Evolutionary conservation across 2,329 filamentous ascomycete genomes (phyloP).

Genomic region (Diaporthe sp.): DNA sequence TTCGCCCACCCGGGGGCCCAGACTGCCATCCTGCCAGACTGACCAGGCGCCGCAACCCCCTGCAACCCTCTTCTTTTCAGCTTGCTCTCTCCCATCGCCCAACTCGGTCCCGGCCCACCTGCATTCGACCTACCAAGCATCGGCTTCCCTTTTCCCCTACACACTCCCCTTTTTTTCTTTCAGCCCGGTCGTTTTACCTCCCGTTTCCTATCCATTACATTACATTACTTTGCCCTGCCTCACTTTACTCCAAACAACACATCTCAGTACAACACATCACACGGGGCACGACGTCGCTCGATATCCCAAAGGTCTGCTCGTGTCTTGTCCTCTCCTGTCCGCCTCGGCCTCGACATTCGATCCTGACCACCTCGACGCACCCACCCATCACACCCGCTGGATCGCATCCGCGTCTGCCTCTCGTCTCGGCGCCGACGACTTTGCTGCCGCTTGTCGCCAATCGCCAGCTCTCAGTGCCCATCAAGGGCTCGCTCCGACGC

Average conservation of each 20-base stretch:
- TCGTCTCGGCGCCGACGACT: slow-evolving; percentile 5
- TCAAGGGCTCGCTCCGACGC: slow-evolving; percentile 32
- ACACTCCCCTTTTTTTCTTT: slow-evolving; percentile 18
- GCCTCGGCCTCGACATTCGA: not conserved
- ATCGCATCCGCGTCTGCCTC: not conserved
- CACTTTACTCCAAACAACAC: not conserved
- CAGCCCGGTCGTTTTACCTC: slow-evolving; percentile 5
- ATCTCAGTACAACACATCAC: not conserved
- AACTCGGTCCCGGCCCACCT: slow-evolving; percentile 8
- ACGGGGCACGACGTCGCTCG: not conserved
- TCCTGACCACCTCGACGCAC: not conserved
- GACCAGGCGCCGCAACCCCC: slow-evolving; percentile 6
- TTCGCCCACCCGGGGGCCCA: not conserved
- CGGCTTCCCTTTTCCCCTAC: slow-evolving; percentile 14
- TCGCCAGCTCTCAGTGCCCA: not conserved
- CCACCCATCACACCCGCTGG: not conserved
- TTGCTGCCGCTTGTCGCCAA: slow-evolving; percentile 7
- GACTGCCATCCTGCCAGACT: slow-evolving; percentile 1
- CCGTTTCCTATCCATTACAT: slow-evolving; percentile 12
- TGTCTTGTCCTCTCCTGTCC: not conserved
- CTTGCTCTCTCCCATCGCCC: slow-evolving; percentile 4
- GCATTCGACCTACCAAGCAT: slow-evolving; percentile 17
- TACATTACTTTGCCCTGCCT: not conserved
- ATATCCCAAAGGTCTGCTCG: not conserved
- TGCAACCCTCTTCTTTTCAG: not conserved